A percentile compares a stretch with the other conserved stretches of the same genome.
Conservation (phyloP, 192 early-diverging fungal genomes). For the Podila verticillata region DNA sequence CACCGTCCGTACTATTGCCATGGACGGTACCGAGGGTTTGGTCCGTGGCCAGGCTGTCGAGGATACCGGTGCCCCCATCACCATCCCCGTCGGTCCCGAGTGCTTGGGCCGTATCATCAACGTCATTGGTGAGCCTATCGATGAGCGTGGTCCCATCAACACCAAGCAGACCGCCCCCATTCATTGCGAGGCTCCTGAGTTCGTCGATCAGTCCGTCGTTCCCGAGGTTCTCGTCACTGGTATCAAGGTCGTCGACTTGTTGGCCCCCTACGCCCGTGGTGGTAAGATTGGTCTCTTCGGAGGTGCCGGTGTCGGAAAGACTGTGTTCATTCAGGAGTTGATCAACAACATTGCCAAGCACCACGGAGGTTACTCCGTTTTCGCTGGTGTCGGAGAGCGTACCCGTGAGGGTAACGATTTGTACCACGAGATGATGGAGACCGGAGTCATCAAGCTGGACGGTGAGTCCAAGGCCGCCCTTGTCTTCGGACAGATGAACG, state of each 20-base stretch:
- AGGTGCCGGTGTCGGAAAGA: conserved; percentile 99
- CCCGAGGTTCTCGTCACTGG: conserved; percentile 97
- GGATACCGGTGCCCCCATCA: conserved; percentile 95
- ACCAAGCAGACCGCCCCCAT: conserved; percentile 89
- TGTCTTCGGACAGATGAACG: conserved; percentile 99
- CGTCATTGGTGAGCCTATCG: conserved; percentile 98
- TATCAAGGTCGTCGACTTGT: conserved; percentile 99
- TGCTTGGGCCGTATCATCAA: conserved; percentile 98
- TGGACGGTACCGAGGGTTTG: conserved; percentile 98
- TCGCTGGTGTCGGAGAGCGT: conserved; percentile 98
- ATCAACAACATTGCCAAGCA: conserved; percentile 99
- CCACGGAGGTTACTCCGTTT: conserved; percentile 98
- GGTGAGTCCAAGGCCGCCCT: conserved; percentile 95
- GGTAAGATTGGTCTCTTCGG: conserved; percentile 99
- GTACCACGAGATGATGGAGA: conserved; percentile 98
- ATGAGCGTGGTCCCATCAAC: conserved; percentile 96
- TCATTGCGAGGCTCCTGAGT: conserved; percentile 92
- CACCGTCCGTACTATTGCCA: conserved; percentile 98
- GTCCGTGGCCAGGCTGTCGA: conserved; percentile 94
- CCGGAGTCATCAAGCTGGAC: conserved; percentile 96
- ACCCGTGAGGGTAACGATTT: conserved; percentile 99
- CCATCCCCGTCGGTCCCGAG: conserved; percentile 92
- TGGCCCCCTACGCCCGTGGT: conserved; percentile 96
- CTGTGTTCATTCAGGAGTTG: conserved; percentile 98
- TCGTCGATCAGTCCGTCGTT: conserved; percentile 94